Base-by-base conservation (phyloP, 2,329 filamentous ascomycete species). In the Xylaria arbuscula region DNA sequence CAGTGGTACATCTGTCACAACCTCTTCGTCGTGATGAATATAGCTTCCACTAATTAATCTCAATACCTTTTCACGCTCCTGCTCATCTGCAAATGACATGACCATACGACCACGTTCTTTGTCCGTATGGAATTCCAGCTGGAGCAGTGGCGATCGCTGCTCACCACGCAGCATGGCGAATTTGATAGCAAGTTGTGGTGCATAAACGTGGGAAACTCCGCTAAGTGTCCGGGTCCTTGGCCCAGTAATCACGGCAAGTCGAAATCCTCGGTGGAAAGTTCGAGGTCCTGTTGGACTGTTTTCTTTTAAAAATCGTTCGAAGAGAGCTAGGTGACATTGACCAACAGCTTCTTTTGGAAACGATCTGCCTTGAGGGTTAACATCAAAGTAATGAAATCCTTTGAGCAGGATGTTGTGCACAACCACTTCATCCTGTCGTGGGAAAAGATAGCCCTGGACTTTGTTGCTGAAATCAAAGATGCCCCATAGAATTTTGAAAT, bases 391-490 rank as follows among this genome's bases (percentile, higher is more conserved):
- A 75, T 95, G 92, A 72, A 97, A 93, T 32, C 90, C 87, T 53
- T 88, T 88, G 9, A 97, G 82, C 1, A 87, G 89, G 8, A 88
- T 86, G 74, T 90, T 88, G 77, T 93, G 93, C 1, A 92, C 84
- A 64, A 91, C 80, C 1, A 83, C 84, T 80, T 98, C 94, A 61
- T 93, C 91, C 36, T 85, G 84, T 48, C 89, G 87, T 7, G 90
- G 88, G 42, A 89, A 88, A 50, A 97, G 83, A 60, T 89, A 92
- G 32, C 86, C 85, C 75, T 94, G 91, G 1, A 95, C 88, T 74
- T 92, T 93, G 72, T 87, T 87, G 32, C 92, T 93, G 77, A 97
- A 95, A 68, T 97, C 93, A 72, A 94, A 93, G 79, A 97, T 93
- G 73, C 89, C 92, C 88, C 91, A 94, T 11, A 97, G 81, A 70